Base-by-base conservation (phyloP, 129 eudicot genomes). In the Lactuca saligna region DNA sequence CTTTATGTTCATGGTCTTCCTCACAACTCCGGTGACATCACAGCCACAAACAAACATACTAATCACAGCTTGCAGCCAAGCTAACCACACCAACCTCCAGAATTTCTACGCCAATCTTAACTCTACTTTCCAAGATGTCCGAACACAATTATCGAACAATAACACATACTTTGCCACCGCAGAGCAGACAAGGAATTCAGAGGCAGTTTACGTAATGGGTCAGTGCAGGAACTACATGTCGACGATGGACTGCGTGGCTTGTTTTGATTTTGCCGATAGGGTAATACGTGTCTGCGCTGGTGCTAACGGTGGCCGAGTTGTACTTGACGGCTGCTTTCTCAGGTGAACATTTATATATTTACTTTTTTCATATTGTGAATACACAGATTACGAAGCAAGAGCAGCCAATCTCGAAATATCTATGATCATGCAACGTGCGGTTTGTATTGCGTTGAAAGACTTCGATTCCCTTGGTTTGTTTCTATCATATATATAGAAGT, bases 141-240 rank as follows among this genome's bases (percentile, higher is more conserved):
- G 93, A 60, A 50, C 14, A 2, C 75, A 77, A 53, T 17, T 86
- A 25, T 57, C 79, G 4, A 77, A 66, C 60, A 82, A 57, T 25
- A 75, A 68, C 76, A 83, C 60, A 17, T 60, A 62, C 63, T 89
- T 89, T 65, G 93, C 78, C 1, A 86, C 86, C 3, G 76, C 82
- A 2, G 73, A 79, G 58, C 86, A 66, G 71, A 73, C 92, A 0
- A 74, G 91, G 60, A 79, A 80, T 11, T 76, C 91, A 3, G 79
- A 81, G 73, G 82, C 83, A 10, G 93, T 81, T 11, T 89, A 89
- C 15, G 90, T 81, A 4, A 55, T 86, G 86, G 86, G 64, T 10
- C 92, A 86, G 82, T 89, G 96, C 76, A 61, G 92, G 54, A 80
- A 89, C 39, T 89, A 89, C 78, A 61, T 89, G 72, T 77, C 92